Percentiles rank a stretch among this genome's conserved stretches.
Evolutionary conservation across 768 basidiomycete species (phyloP).

Genomic region (Sporobolomyces pararoseus): DNA sequence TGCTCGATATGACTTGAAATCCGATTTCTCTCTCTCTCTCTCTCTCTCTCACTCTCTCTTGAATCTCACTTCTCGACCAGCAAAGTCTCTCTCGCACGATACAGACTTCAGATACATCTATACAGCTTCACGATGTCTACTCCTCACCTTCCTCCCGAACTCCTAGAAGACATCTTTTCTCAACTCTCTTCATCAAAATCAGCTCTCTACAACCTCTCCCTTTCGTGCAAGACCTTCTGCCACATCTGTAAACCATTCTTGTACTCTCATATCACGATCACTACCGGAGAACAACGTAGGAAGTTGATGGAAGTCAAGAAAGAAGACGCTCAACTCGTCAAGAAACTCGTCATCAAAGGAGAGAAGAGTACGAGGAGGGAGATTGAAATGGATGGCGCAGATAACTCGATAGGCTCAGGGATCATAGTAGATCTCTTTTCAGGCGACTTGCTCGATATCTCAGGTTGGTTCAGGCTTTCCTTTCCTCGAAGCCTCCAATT

Average conservation of each 20-base stretch:
- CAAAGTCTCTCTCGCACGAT: too few species aligned
- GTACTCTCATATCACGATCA: background rate
- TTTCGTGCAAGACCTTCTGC: background rate
- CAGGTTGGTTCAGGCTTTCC: background rate
- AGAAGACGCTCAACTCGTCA: background rate
- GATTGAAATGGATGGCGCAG: background rate
- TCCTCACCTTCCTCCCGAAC: background rate
- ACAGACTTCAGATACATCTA: too few species aligned
- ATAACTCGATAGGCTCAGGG: background rate
- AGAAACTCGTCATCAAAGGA: background rate
- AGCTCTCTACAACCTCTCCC: background rate
- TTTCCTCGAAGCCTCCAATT: too few species aligned
- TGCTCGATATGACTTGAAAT: too few species aligned
- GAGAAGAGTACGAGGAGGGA: background rate
- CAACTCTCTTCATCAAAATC: background rate
- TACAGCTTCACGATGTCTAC: too few species aligned
- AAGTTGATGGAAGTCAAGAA: background rate
- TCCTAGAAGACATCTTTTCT: background rate
- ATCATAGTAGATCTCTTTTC: background rate
- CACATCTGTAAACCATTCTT: background rate
- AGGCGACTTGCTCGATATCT: background rate
- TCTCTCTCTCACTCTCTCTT: too few species aligned
- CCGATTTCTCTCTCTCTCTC: too few species aligned
- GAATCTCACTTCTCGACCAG: too few species aligned
- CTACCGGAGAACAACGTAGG: background rate